Evolutionary conservation across 768 basidiomycete genomes (phyloP).

Genomic region (Auriscalpium vulgare): DNA sequence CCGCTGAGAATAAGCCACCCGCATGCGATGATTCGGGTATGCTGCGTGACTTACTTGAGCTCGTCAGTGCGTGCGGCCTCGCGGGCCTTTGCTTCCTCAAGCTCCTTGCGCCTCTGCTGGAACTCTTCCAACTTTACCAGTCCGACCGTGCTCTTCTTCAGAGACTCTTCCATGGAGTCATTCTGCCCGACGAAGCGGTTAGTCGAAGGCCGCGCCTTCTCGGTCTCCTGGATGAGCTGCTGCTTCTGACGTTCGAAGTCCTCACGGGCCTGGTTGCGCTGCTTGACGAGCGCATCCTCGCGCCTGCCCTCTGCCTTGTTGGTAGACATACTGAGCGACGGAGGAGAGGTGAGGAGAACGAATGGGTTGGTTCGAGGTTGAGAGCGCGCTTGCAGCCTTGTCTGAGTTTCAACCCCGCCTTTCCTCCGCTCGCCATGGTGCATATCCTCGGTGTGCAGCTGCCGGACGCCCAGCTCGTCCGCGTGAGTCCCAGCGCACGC

Average conservation of each 20-base stretch:
- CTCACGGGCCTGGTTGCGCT: constrained; percentile 71
- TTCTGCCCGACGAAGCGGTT: constrained; percentile 91
- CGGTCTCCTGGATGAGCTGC: constrained; percentile 78
- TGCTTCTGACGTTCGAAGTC: constrained; percentile 79
- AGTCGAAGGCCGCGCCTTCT: constrained; percentile 81
- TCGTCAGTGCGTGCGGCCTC: constrained; percentile 82
- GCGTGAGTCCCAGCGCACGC: constrained; percentile 39
- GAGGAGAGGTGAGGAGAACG: not conserved
- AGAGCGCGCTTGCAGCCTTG: not conserved
- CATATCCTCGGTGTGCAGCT: constrained; percentile 83
- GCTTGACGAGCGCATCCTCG: constrained; percentile 78
- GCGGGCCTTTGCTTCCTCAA: constrained; percentile 87
- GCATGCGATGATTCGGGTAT: constrained; percentile 22
- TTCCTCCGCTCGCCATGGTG: constrained; percentile 44
- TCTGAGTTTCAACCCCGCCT: constrained; percentile 9
- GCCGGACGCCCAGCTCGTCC: constrained; percentile 66
- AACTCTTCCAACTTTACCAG: constrained; percentile 90
- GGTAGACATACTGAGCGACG: constrained; percentile 50
- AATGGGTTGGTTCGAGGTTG: not conserved
- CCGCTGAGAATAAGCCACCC: constrained; percentile 68
- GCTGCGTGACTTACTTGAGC: constrained; percentile 64
- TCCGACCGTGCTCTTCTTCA: constrained; percentile 89
- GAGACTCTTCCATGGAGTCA: constrained; percentile 88
- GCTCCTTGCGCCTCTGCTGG: constrained; percentile 76
- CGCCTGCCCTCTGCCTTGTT: constrained; percentile 80